Evolutionary conservation across 352 stramenopile species (phyloP), one percentile per base, ranked within the genome.

Genomic region (Pythium insidiosum): DNA sequence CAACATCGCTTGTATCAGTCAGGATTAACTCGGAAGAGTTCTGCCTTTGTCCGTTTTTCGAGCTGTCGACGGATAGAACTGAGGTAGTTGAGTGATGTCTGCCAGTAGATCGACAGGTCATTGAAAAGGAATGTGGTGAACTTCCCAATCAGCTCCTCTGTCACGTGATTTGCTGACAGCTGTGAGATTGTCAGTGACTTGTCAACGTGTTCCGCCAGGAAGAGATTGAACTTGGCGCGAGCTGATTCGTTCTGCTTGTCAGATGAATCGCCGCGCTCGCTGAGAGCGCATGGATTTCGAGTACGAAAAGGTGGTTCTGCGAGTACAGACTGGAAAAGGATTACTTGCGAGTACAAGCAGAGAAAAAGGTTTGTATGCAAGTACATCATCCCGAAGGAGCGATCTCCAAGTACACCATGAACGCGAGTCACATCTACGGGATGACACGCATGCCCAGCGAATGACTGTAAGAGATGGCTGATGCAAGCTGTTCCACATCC

Each of bases 21-120:
- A 12, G 21, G 11, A 5, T 45, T 23, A 34, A 18, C 38, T 19
- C 21, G 18, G 38, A 45, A 45, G 12, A 45, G 19, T 4, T 12
- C 6, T 6, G 20, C 24, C 4, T 23, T 12, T 13, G 21, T 5
- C 5, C 5, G 11, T 18, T 30, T 13, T 20, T 45, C 24, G 22
- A 33, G 21, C 38, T 45, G 24, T n/a, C 38, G 22, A 30, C 24
- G 21, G 23, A 45, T 21, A 7, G 38, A 45, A 23, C 38, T 45
- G 21, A 45, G 38, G 38, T 45, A 45, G 22, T 45, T 45, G 10
- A 45, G 30, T 5, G 38, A 45, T 33, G 38, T 45, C 19, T 45
- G 38, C 38, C 38, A 45, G 6, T 5, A 34, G 10, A 45, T 33
- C 6, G 22, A 20, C 15, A 34, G 10, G 19, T 34, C 38, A 21